These are phyloP conservation scores for Russula foetens DNA, from an alignment of 768 basidiomycete species.

Conservation along the genomic window DNA sequence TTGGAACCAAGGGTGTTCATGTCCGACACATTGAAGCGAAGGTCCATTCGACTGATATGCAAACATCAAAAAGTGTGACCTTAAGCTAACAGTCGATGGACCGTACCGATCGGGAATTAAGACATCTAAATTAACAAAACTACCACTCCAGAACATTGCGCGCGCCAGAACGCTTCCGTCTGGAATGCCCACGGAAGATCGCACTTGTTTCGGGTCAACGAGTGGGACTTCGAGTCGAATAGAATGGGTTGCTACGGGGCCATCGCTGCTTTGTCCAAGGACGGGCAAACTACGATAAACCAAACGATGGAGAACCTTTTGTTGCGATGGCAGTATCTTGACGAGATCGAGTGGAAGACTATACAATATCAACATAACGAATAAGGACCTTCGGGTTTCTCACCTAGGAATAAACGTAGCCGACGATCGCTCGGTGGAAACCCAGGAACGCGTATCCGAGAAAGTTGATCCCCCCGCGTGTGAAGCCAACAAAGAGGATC, in stretches of 20 bases:
- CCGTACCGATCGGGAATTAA: constrained; percentile 17
- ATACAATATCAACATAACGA: neutral
- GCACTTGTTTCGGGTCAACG: neutral
- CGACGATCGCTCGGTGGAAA: constrained; percentile 27
- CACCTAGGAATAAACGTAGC: constrained; percentile 46
- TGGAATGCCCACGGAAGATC: neutral
- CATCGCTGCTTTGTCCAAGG: neutral
- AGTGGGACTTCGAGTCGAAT: constrained; percentile 15
- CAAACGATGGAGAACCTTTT: constrained; percentile 16
- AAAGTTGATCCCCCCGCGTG: constrained; percentile 29
- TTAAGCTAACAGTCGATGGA: neutral
- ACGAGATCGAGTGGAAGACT: constrained; percentile 17
- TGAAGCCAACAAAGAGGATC: neutral
- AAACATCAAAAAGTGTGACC: neutral
- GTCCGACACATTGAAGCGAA: constrained; percentile 40
- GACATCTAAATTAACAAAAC: constrained; percentile 7
- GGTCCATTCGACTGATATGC: constrained; percentile 33
- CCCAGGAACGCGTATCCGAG: constrained; percentile 39
- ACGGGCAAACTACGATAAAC: constrained; percentile 5
- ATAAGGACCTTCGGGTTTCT: neutral
- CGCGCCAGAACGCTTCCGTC: neutral
- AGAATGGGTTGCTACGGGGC: neutral
- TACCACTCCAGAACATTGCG: neutral
- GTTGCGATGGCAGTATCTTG: constrained; percentile 10
- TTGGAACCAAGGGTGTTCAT: constrained; percentile 23